Evolutionary conservation across 2,329 filamentous ascomycete species (phyloP).

Genomic region (Talaromyces rugulosus): DNA sequence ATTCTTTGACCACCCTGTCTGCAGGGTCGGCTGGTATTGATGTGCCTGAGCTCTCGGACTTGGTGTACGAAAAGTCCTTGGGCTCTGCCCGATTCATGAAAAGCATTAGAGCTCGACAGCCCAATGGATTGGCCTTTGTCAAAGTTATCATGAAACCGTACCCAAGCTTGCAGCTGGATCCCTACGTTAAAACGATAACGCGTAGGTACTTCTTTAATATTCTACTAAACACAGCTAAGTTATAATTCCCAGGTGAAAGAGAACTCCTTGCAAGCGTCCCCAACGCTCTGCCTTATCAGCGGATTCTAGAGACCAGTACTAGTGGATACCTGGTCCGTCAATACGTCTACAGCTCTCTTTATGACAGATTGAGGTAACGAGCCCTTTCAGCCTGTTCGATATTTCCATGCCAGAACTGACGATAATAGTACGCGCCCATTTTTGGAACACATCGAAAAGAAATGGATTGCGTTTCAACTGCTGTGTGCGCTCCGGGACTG

Average conservation of each 20-base stretch:
- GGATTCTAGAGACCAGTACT: slow-evolving; percentile 84
- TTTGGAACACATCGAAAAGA: slow-evolving; percentile 95
- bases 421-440: slow-evolving; percentile 81
- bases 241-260: slow-evolving; percentile 61
- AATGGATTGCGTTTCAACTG: slow-evolving; percentile 95
- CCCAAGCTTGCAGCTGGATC: slow-evolving; percentile 70
- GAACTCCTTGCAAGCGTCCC: slow-evolving; percentile 75
- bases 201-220: slow-evolving; percentile 48
- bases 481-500: slow-evolving; percentile 89
- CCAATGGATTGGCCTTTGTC: slow-evolving; percentile 85
- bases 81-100: slow-evolving; percentile 95
- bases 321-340: slow-evolving; percentile 92
- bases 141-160: slow-evolving; percentile 95
- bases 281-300: slow-evolving; percentile 86
- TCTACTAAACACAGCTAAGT: slow-evolving; percentile 17
- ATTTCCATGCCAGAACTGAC: slow-evolving; percentile 20
- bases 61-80: slow-evolving; percentile 87
- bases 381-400: no score
- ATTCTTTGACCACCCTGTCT: slow-evolving; percentile 87
- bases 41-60: slow-evolving; percentile 81
- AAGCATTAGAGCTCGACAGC: slow-evolving; percentile 83
- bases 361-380: slow-evolving; percentile 72
- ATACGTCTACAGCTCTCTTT: slow-evolving; percentile 92
- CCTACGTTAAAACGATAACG: slow-evolving; percentile 72
- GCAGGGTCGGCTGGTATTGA: slow-evolving; percentile 92